These are phyloP conservation scores for Scutellospora calospora DNA, from an alignment of 371 early-diverging fungal species.

Conservation along the genomic window DNA sequence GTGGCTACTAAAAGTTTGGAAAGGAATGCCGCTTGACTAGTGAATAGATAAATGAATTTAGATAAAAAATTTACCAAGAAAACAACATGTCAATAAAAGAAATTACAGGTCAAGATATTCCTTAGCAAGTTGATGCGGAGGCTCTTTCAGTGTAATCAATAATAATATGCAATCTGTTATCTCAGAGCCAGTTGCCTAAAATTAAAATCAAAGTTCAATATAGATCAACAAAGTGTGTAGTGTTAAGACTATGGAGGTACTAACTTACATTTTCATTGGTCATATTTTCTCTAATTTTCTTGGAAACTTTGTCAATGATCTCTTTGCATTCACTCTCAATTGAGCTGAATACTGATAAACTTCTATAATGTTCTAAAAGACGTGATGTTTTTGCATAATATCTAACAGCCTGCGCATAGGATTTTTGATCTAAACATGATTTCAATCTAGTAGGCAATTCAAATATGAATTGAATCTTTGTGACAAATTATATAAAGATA, in stretches of 20 bases:
- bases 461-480: slow-evolving; percentile 82
- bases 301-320: slow-evolving; percentile 71
- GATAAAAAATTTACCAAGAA: background rate
- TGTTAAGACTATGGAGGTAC: background rate
- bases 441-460: slow-evolving; percentile 82
- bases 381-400: slow-evolving; percentile 76
- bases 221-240: background rate
- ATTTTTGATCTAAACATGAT: slow-evolving; percentile 61
- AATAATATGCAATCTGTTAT: slow-evolving; percentile 65
- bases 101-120: slow-evolving; percentile 62
- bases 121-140: slow-evolving; percentile 55
- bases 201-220: background rate
- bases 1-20: slow-evolving; percentile 45
- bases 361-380: slow-evolving; percentile 78
- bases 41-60: background rate
- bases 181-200: slow-evolving; percentile 53
- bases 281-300: slow-evolving; percentile 66
- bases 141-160: slow-evolving; percentile 67
- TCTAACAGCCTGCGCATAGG: slow-evolving; percentile 79
- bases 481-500: background rate
- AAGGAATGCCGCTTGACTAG: slow-evolving; percentile 45
- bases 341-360: slow-evolving; percentile 76
- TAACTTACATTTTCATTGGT: slow-evolving; percentile 48
- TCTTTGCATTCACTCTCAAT: slow-evolving; percentile 79
- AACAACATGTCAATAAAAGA: background rate